Conservation (phyloP, 192 early-diverging fungal species). For the Backusella circina region DNA sequence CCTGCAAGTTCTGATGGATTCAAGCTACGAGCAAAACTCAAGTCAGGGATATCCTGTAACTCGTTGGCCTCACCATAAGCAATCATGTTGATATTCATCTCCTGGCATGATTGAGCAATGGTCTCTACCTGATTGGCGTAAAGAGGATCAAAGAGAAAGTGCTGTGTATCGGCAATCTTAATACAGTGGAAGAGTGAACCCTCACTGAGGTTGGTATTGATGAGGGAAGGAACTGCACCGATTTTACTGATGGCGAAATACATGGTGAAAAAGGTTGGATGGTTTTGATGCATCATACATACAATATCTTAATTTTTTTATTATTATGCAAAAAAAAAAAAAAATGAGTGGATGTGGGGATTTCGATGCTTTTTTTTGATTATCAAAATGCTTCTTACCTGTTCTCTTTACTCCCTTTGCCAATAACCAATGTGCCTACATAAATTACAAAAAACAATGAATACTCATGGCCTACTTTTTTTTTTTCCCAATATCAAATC, state of each 20-base stretch:
- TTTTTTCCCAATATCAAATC: background rate
- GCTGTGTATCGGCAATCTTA: slow-evolving; percentile 32
- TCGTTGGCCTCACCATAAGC: slow-evolving; percentile 28
- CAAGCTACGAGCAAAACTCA: slow-evolving; percentile 19
- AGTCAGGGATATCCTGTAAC: slow-evolving; percentile 14
- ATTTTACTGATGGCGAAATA: slow-evolving; percentile 58
- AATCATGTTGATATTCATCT: slow-evolving; percentile 12
- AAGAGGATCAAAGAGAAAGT: slow-evolving; percentile 45
- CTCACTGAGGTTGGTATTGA: slow-evolving; percentile 57
- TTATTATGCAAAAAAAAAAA: background rate
- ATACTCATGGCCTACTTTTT: too few species aligned
- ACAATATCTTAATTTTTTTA: slow-evolving; percentile 50
- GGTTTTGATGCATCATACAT: slow-evolving; percentile 54
- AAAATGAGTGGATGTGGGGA: background rate
- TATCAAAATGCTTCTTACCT: slow-evolving; percentile 17
- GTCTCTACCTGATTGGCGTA: slow-evolving; percentile 24
- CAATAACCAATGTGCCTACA: slow-evolving; percentile 26
- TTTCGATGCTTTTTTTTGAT: too few species aligned
- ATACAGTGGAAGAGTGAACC: slow-evolving; percentile 39
- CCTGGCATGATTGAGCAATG: slow-evolving; percentile 5
- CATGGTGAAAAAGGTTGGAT: slow-evolving; percentile 48
- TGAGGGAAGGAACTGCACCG: slow-evolving; percentile 48
- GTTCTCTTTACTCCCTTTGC: slow-evolving; percentile 19
- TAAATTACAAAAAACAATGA: background rate
- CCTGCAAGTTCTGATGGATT: slow-evolving; percentile 20